These are phyloP conservation scores for Macadamia integrifolia DNA, from an alignment of 164 flowering plant species.

Conservation along the genomic window DNA sequence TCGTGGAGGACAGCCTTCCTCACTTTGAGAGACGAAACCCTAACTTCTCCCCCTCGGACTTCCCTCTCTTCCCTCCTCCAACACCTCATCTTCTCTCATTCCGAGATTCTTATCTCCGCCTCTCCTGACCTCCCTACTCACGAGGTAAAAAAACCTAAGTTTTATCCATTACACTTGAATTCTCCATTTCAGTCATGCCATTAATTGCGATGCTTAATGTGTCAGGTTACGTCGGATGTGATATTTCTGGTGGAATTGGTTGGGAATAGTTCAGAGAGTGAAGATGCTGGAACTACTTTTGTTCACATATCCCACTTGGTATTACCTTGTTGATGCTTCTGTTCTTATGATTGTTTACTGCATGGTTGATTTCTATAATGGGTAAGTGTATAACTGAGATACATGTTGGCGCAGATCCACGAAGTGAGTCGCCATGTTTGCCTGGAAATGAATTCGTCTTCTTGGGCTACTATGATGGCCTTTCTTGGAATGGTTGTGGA, in stretches of 20 bases:
- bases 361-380: background rate
- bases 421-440: slow-evolving; percentile 31
- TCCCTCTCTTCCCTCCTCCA: slow-evolving; percentile 43
- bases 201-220: slow-evolving; percentile 1
- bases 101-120: slow-evolving; percentile 42
- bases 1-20: slow-evolving; percentile 84
- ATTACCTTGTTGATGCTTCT: background rate
- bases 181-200: background rate
- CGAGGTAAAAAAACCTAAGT: slow-evolving; percentile 40
- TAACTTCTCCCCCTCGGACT: slow-evolving; percentile 30
- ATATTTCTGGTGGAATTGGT: slow-evolving; percentile 56
- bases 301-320: slow-evolving; percentile 40
- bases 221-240: slow-evolving; percentile 63
- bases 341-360: too few species aligned
- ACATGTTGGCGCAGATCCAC: slow-evolving; percentile 41
- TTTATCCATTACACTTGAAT: too few species aligned
- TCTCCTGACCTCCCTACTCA: slow-evolving; percentile 53
- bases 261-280: slow-evolving; percentile 13
- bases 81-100: slow-evolving; percentile 51
- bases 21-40: slow-evolving; percentile 81
- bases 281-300: slow-evolving; percentile 18
- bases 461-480: slow-evolving; percentile 44
- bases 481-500: slow-evolving; percentile 38
- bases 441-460: slow-evolving; percentile 44
- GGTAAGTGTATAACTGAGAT: background rate